Evolutionary conservation across 805 yeast species (phyloP), one percentile per base, ranked within the genome.

Genomic region (Grigorovia humatica): DNA sequence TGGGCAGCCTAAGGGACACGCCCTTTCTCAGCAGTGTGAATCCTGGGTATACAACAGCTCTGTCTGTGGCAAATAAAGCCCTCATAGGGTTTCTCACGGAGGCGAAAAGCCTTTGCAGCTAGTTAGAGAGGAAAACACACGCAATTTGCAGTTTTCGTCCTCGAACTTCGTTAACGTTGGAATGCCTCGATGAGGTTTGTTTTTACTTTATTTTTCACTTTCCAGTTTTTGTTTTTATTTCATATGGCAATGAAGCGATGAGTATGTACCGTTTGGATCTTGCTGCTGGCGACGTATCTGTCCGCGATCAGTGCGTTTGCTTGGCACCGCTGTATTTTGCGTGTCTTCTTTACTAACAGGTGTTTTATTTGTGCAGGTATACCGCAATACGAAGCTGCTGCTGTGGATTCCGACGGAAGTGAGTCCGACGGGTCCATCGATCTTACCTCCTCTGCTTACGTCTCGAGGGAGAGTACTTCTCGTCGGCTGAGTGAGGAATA

Each of bases 381-480:
- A 32, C 54, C 55, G 5, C 47, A 32, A 40, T 55, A 55, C 41
- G 53, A 48, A 8, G 35, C 42, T n/a, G 35, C 47, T 7, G 49
- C 46, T 18, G 46, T 47, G 9, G 48, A 45, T 18, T 48, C 49
- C 23, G 49, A 48, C 13, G 53, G 47, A 12, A 48, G 44, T 32
- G 49, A 48, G 30, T 54, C 57, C 12, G 57, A 54, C 45, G 50
- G 43, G n/a, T 43, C 50, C 9, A 13, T 49, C 3, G 43, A 52
- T 9, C n/a, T 20, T 38, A 27, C 51, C 1, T 50, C 51, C 1
- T 50, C 53, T 5, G n/a, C 17, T 38, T 11, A 20, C 2, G 48
- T 49, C 7, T 56, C 60, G 1, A 57, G 55, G 46, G 59, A 60
- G 20, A 49, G 52, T 12, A 55, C 60, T 2, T 45, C 43, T 15